phyloP scores from a whole-genome alignment of 108 stramenopile species.

The Pseudonitzschia pungens region DNA sequence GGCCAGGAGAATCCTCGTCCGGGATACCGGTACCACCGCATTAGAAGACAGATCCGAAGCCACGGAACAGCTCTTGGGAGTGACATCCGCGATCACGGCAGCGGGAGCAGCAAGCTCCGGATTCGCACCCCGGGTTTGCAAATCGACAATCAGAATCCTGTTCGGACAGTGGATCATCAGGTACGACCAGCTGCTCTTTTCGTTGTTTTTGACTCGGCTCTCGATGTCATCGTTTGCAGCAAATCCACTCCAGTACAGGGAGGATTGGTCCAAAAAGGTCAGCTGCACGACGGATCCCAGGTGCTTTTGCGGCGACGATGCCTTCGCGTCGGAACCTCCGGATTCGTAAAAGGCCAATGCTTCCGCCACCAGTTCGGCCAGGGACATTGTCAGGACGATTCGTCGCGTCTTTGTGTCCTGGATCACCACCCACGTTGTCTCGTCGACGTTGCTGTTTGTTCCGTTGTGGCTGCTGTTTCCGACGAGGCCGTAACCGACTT shows the following conservation, averaged over 20 bases:
- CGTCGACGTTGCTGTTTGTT: background rate
- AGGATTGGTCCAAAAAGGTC: slow-evolving; percentile 45
- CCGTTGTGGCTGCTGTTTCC: background rate
- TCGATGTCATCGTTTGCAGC: slow-evolving; percentile 10
- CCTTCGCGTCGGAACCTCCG: background rate
- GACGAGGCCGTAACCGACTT: background rate
- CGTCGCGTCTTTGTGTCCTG: background rate
- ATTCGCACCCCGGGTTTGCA: slow-evolving; percentile 9
- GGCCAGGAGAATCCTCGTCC: slow-evolving; percentile 42
- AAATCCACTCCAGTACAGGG: slow-evolving; percentile 48
- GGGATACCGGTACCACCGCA: slow-evolving; percentile 32
- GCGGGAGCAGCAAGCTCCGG: background rate
- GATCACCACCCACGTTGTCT: background rate
- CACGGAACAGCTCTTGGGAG: background rate
- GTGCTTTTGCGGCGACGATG: background rate
- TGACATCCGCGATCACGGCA: background rate
- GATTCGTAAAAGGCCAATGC: background rate
- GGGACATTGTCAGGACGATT: background rate
- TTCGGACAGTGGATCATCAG: slow-evolving; percentile 37
- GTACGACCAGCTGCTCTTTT: slow-evolving; percentile 19
- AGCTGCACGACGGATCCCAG: slow-evolving; percentile 7
- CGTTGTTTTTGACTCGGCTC: background rate
- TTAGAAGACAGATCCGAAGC: slow-evolving; percentile 24
- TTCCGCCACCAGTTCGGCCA: background rate
- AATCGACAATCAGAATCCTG: slow-evolving; percentile 32